A percentile compares a stretch with the other conserved stretches of the same genome.
Conservation (phyloP, 2,329 filamentous ascomycete genomes). For the Fusarium algeriense region DNA sequence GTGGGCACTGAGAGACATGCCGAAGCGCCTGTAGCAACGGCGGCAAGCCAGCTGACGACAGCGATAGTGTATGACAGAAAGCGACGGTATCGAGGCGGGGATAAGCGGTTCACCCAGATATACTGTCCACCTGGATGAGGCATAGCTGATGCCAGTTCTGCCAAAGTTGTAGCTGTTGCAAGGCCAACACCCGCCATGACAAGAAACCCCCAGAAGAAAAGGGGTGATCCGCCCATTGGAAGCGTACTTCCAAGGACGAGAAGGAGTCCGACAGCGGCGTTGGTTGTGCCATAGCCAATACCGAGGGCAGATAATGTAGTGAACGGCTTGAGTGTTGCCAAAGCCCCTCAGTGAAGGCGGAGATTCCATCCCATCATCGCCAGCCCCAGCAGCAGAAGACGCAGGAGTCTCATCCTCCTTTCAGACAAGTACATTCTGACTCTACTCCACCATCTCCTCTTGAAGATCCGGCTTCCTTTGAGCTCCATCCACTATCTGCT, state of each 20-base stretch:
- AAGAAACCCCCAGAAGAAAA: conserved; percentile 13
- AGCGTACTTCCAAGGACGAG: conserved; percentile 13
- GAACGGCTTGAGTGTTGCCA: conserved; percentile 2
- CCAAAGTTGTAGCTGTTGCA: conserved; percentile 4
- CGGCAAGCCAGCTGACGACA: not conserved
- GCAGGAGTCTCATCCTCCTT: not conserved
- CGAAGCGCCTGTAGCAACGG: conserved; percentile 2
- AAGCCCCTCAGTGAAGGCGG: not conserved
- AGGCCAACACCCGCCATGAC: not conserved
- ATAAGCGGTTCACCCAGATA: conserved; percentile 2
- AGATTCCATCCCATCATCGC: not conserved
- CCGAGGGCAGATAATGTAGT: conserved; percentile 6
- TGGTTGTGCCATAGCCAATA: conserved; percentile 17
- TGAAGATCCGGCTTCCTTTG: not conserved
- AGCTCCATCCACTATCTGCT: not conserved
- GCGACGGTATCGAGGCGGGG: not conserved
- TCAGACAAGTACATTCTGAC: not conserved
- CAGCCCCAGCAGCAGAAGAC: not conserved
- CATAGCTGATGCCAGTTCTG: conserved; percentile 4
- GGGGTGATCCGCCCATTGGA: conserved; percentile 10
- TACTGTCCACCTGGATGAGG: conserved; percentile 14
- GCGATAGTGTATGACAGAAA: not conserved
- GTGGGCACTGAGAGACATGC: conserved; percentile 1
- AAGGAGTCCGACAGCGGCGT: conserved; percentile 7
- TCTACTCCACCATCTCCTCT: not conserved